Conservation (phyloP, 116 monocot species). For the Iris pallida region DNA sequence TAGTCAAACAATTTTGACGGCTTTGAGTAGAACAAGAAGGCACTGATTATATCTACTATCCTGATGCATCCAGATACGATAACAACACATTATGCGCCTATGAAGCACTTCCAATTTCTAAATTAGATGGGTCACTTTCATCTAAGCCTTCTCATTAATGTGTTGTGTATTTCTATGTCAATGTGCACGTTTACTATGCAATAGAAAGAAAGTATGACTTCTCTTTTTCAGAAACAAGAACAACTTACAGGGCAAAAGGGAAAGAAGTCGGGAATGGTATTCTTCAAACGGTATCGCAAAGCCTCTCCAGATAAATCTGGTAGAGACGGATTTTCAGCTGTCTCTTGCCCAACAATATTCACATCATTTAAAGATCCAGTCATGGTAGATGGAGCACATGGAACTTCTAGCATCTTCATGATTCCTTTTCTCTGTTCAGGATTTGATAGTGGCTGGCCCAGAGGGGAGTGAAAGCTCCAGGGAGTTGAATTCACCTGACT, state of each 20-base stretch:
- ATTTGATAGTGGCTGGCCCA: conserved; percentile 16
- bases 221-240: not conserved
- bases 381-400: conserved; percentile 20
- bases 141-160: too few species aligned
- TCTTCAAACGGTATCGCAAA: conserved; percentile 37
- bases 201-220: too few species aligned
- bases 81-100: too few species aligned
- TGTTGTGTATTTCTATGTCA: too few species aligned
- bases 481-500: conserved; percentile 21
- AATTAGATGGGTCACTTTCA: too few species aligned
- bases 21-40: not conserved
- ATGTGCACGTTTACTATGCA: too few species aligned
- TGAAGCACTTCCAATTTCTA: too few species aligned
- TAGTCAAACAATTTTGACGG: not conserved
- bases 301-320: conserved; percentile 33
- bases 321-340: conserved; percentile 11
- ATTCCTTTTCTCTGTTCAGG: conserved; percentile 27
- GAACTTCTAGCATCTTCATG: conserved; percentile 29
- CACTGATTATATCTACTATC: too few species aligned
- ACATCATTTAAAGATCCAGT: conserved; percentile 22
- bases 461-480: conserved; percentile 21
- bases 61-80: too few species aligned
- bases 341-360: conserved; percentile 13
- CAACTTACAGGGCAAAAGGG: conserved; percentile 58
- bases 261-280: conserved; percentile 53